Percentiles rank a stretch among this genome's conserved stretches.
Conservation (phyloP, 306 rosid genomes). For the Rosa persica region DNA sequence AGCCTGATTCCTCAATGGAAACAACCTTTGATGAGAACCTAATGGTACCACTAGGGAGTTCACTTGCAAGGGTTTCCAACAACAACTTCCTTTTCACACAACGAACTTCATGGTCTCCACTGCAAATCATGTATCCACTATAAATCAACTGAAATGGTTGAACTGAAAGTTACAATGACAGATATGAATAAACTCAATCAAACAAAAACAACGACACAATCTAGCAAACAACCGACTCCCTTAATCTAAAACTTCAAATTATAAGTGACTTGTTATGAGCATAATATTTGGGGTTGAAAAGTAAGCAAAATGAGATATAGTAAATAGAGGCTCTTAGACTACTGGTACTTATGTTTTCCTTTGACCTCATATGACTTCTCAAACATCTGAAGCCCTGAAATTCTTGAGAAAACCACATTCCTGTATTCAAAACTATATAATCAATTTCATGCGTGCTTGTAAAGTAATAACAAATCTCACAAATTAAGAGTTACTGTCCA, state of each 20-base stretch:
- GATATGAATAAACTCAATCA: not conserved
- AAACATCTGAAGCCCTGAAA: conserved; percentile 48
- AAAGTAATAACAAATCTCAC: not conserved
- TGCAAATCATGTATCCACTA: not conserved
- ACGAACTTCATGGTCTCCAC: no score
- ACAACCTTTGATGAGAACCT: no score
- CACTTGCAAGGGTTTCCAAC: no score
- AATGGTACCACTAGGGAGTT: no score
- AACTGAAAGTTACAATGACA: not conserved
- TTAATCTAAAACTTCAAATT: not conserved
- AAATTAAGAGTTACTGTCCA: no score
- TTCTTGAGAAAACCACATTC: conserved; percentile 41
- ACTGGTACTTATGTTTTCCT: conserved; percentile 46
- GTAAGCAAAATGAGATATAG: not conserved
- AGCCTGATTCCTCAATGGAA: no score
- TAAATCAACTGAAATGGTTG: not conserved
- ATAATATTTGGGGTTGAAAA: not conserved
- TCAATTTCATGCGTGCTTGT: not conserved
- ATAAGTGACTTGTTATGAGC: not conserved
- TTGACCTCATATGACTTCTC: conserved; percentile 22
- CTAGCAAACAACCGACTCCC: no score
- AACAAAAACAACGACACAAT: no score
- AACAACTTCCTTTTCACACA: no score
- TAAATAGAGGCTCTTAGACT: not conserved
- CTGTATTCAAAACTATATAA: conserved; percentile 33